phyloP scores from a whole-genome alignment of 148 eudicot species.

The Fagopyrum esculentum region DNA sequence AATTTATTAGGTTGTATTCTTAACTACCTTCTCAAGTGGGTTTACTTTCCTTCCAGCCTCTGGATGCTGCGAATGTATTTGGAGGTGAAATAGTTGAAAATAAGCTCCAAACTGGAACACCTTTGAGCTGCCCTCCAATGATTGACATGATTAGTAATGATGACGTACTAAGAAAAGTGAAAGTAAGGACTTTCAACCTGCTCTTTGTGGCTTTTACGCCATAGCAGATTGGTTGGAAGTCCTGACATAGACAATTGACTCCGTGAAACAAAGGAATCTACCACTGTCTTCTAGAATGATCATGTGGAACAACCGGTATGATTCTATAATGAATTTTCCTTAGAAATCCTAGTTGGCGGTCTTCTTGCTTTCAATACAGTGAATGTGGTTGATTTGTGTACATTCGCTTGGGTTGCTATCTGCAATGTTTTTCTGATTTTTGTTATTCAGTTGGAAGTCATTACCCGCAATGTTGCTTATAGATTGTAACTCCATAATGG shows the following conservation, averaged over 20 bases:
- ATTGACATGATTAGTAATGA: too few relatives aligned
- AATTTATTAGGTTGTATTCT: too few relatives aligned
- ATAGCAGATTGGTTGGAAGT: constrained; percentile 89
- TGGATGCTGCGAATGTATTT: too few relatives aligned
- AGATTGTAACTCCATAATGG: neutral
- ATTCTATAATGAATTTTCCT: constrained; percentile 11
- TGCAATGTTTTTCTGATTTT: neutral
- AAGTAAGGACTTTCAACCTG: constrained; percentile 62
- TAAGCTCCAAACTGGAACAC: too few relatives aligned
- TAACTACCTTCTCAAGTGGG: too few relatives aligned
- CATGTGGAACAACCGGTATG: constrained; percentile 96
- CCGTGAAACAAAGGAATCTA: constrained; percentile 78
- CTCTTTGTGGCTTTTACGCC: constrained; percentile 80
- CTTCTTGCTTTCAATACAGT: neutral
- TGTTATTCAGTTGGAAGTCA: neutral
- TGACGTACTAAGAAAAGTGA: too few relatives aligned
- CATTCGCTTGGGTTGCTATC: neutral
- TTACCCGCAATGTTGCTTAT: neutral
- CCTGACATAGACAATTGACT: constrained; percentile 93
- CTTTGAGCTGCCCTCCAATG: too few relatives aligned
- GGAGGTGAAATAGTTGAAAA: too few relatives aligned
- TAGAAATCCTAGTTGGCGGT: constrained; percentile 2
- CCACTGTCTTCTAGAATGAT: constrained; percentile 72
- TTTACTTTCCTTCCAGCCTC: too few relatives aligned
- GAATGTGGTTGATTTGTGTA: constrained; percentile 2